Percentiles rank a stretch among this genome's conserved stretches.
phyloP scores from a whole-genome alignment of 1,284 basidiomycete species.

The Cutaneotrichosporon curvatum region DNA sequence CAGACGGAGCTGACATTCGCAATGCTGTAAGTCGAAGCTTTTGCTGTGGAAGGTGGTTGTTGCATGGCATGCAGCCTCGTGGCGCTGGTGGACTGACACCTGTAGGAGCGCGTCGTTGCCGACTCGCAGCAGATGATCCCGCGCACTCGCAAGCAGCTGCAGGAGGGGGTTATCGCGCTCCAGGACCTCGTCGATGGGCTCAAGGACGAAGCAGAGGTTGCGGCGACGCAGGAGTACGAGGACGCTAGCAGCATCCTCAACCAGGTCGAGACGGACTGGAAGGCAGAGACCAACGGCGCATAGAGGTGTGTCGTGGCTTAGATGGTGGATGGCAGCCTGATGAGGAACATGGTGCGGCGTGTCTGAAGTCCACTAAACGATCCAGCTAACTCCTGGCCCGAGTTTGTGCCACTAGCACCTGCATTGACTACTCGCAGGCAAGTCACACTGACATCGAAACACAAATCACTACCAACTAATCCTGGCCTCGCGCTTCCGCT shows the following conservation, averaged over 20 bases:
- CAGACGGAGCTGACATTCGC: conserved; percentile 72
- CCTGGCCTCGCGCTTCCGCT: background rate
- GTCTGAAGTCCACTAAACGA: too few relatives aligned
- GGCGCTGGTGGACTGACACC: too few relatives aligned
- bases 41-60: too few relatives aligned
- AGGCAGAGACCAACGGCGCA: background rate
- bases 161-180: conserved; percentile 58
- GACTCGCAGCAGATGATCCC: conserved; percentile 75
- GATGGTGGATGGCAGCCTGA: background rate
- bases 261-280: conserved; percentile 23
- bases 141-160: conserved; percentile 58
- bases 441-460: too few relatives aligned
- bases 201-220: conserved; percentile 16
- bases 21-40: conserved; percentile 58
- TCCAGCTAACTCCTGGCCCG: too few relatives aligned
- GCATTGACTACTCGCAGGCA: too few relatives aligned
- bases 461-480: too few relatives aligned
- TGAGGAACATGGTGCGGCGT: too few relatives aligned
- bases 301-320: background rate
- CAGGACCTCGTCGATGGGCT: conserved; percentile 55
- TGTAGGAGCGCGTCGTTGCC: conserved; percentile 62
- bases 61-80: too few relatives aligned
- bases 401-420: too few relatives aligned
- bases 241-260: conserved; percentile 21
- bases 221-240: conserved; percentile 22